Conservation (phyloP, 192 early-diverging fungal species). For the Haplosporangium gracile region DNA sequence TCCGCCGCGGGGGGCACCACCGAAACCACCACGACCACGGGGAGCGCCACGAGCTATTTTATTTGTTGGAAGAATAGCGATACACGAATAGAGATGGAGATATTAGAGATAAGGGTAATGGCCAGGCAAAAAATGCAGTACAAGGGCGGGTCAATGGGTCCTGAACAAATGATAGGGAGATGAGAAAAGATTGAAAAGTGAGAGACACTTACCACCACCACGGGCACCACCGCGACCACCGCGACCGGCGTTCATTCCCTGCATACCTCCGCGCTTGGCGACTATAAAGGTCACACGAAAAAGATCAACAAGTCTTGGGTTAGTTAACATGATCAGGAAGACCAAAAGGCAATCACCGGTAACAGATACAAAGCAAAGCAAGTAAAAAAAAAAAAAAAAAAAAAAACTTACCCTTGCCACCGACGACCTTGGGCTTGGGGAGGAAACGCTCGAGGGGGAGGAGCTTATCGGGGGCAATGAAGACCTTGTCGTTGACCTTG, state of each 20-base stretch:
- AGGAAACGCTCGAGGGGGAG: constrained; percentile 97
- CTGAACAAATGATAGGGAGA: not conserved
- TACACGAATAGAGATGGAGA: not conserved
- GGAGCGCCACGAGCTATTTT: constrained; percentile 60
- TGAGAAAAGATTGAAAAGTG: too few species aligned
- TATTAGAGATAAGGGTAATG: constrained; percentile 33
- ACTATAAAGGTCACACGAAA: constrained; percentile 1
- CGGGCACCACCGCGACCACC: constrained; percentile 70
- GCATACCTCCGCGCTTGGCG: constrained; percentile 64
- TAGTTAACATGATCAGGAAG: constrained; percentile 9
- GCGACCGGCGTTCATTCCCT: constrained; percentile 76
- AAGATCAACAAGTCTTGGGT: constrained; percentile 28
- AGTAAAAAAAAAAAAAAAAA: not conserved
- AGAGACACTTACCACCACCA: constrained; percentile 55
- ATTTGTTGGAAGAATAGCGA: not conserved
- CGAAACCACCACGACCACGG: constrained; percentile 68
- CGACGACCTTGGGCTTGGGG: constrained; percentile 88
- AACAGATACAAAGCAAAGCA: too few species aligned
- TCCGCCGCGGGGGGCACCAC: constrained; percentile 57
- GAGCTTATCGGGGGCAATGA: constrained; percentile 93
- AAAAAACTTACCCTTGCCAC: constrained; percentile 66
- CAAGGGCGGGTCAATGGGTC: not conserved
- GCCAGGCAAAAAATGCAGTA: not conserved
- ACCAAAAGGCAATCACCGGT: too few species aligned
- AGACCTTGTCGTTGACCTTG: constrained; percentile 92